Base-by-base conservation (phyloP, 805 yeast species). In the Candida oleophila region DNA sequence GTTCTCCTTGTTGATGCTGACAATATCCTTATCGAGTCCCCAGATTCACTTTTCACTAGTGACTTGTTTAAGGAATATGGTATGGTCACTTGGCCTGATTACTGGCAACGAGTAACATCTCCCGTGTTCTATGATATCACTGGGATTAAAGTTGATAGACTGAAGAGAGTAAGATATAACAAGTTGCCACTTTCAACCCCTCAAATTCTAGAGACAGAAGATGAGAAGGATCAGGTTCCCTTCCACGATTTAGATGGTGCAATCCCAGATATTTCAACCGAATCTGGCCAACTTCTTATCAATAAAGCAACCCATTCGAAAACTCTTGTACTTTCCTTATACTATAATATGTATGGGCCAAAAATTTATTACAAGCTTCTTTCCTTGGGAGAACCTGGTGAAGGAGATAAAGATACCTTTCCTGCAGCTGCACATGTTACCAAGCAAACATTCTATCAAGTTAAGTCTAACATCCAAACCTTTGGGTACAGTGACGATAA, bases 211-310 rank as follows among this genome's bases (percentile, higher is more conserved):
- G 48, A 40, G n/a, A 5, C 51, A 3, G 51, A 46, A 4, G 46
- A 39, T 1, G 61, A 56, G 18, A 41, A 36, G 20, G 46, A 43
- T 3, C 34, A 46, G 3, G 55, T 76, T 1, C 80, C 85, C 0
- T 79, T 68, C 52, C 89, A 84, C 54, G 89, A 85, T 57, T 68
- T 84, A 41, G 76, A 78, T 47, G 88, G 88, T 2, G 73, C 90
- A 0, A 74, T 86, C 37, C 87, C 89, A 7, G 86, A 84, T 54
- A 76, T 80, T 46, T 79, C 89, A 0, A 74, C 87, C 2, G 90
- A 85, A 64, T 78, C 86, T 1, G 91, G 90, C 2, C 87, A 85
- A 58, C 57, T 85, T 46, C 57, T 82, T 44, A 71, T 85, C 41
- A 77, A 80, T 55, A 85, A 83, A 61, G 66, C 64, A 33, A 69